phyloP scores from a whole-genome alignment of 108 stramenopile species.

The Aurantiochytrium sp. region DNA sequence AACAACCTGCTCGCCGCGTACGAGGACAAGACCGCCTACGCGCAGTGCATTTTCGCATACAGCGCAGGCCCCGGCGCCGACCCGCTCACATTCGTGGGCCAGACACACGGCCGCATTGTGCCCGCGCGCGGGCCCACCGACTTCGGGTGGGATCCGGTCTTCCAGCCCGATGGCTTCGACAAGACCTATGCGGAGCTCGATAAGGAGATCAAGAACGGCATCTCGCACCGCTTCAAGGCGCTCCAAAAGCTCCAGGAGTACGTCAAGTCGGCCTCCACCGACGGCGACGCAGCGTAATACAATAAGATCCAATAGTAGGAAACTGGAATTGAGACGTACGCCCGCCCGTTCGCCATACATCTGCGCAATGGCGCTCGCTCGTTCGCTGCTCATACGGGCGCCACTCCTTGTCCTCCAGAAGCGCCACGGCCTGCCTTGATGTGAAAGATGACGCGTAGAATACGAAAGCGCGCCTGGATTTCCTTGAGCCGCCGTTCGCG shows the following conservation, averaged over 20 bases:
- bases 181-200: slow-evolving; percentile 90
- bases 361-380: too few species aligned
- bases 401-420: too few species aligned
- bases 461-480: not conserved
- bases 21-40: slow-evolving; percentile 86
- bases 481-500: not conserved
- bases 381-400: too few species aligned
- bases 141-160: slow-evolving; percentile 97
- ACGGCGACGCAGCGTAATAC: not conserved
- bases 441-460: not conserved
- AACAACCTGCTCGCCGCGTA: slow-evolving; percentile 76
- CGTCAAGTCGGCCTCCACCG: not conserved
- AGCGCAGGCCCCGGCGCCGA: slow-evolving; percentile 77
- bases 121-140: slow-evolving; percentile 73
- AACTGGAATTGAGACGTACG: too few species aligned
- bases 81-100: slow-evolving; percentile 78
- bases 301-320: too few species aligned
- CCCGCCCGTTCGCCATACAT: too few species aligned
- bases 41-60: slow-evolving; percentile 90
- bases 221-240: slow-evolving; percentile 81
- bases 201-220: slow-evolving; percentile 83
- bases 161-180: slow-evolving; percentile 86
- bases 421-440: too few species aligned
- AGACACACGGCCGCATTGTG: slow-evolving; percentile 63
- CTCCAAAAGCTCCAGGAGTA: slow-evolving; percentile 67